Base-by-base conservation (phyloP, 1,284 basidiomycete species). In the Anthracocystis setariae region DNA sequence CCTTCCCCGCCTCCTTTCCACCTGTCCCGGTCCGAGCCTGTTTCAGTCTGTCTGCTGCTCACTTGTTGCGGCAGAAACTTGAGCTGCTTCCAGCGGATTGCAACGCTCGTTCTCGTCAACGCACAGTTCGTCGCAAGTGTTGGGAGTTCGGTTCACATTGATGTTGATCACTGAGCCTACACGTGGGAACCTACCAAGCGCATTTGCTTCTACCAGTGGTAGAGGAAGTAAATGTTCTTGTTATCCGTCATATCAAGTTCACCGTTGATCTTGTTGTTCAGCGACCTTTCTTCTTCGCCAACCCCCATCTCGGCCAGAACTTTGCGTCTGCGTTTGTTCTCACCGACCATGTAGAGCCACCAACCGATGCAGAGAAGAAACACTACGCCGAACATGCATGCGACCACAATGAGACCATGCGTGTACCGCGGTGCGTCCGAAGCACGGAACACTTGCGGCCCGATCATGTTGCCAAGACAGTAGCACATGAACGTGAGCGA, bases 351-450 rank as follows among this genome's bases (percentile, higher is more conserved):
- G 18, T 64, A 64, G 17, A 48, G 35, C 17, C 57, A 37, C 61
- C 61, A 64, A 8, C 20, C 24, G 23, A 57, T 13, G 54, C 49
- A 58, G 13, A 64, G 54, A 9, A 57, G 45, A 17, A 63, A 57
- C 1, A 52, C 49, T 4, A 63, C 49, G n/a, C 39, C 61, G 21
- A 63, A 49, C 61, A 57, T 57, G 17, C 69, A 66, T 8, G 78
- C 74, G 35, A 75, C 71, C 24, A 69, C 69, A 50, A 73, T 74
- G 21, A 76, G 70, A 5, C 77, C 81, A 8, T 58, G 74, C 18
- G 73, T 70, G 68, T 82, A 82, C 42, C 76, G 73, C 3, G 81
- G 81, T 3, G 81, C 79, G 43, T 81, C 79, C 20, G 76, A 74
- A 15, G 79, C 67, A 42, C 71, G 63, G 68, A 82, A 80, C 5